A percentile compares a stretch with the other conserved stretches of the same genome.
Evolutionary conservation across 495 filamentous ascomycete species (phyloP).

Genomic region (Penicillium crystallinum): DNA sequence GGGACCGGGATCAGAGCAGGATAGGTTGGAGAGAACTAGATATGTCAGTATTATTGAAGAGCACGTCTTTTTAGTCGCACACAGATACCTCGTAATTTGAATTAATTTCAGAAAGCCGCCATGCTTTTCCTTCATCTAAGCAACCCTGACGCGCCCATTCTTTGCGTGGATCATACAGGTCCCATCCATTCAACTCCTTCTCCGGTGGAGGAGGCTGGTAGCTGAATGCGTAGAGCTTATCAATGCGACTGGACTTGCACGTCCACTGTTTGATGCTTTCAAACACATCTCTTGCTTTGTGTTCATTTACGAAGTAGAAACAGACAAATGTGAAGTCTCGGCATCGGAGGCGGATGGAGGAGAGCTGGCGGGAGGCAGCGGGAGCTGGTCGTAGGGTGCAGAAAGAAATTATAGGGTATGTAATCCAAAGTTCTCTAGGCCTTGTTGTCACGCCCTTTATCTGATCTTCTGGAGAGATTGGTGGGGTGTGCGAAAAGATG

Average conservation of each 20-base stretch:
- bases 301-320: slow-evolving; percentile 77
- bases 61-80: neutral
- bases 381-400: slow-evolving; percentile 69
- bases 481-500: slow-evolving; percentile 53
- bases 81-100: slow-evolving; percentile 61
- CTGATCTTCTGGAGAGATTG: slow-evolving; percentile 29
- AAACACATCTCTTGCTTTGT: slow-evolving; percentile 75
- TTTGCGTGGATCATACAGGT: slow-evolving; percentile 75
- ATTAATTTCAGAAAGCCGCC: slow-evolving; percentile 91
- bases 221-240: slow-evolving; percentile 87
- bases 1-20: slow-evolving; percentile 81
- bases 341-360: slow-evolving; percentile 82
- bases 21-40: slow-evolving; percentile 90
- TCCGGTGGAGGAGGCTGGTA: slow-evolving; percentile 73
- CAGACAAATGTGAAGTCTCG: slow-evolving; percentile 90
- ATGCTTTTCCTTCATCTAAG: slow-evolving; percentile 70
- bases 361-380: slow-evolving; percentile 62
- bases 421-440: slow-evolving; percentile 82
- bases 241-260: slow-evolving; percentile 75
- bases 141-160: slow-evolving; percentile 82
- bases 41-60: slow-evolving; percentile 13
- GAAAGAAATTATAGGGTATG: slow-evolving; percentile 82
- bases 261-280: slow-evolving; percentile 80
- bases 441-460: slow-evolving; percentile 32
- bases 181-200: slow-evolving; percentile 74